Conservation (phyloP, 2,329 filamentous ascomycete species). For the Phoma sp. region DNA sequence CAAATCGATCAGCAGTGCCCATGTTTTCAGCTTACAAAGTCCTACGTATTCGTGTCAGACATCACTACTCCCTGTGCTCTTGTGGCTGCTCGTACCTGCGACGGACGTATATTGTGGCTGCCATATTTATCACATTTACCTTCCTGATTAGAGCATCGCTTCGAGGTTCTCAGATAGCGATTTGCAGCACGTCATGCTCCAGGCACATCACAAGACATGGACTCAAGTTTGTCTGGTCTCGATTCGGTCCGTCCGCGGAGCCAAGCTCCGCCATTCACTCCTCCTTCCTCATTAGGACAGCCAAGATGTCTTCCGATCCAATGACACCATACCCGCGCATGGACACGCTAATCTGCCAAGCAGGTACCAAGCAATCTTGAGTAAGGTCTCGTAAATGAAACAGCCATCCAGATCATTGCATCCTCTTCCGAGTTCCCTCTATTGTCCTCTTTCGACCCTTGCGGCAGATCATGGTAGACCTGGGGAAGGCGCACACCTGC, state of each 20-base stretch:
- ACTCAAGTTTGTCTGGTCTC: slow-evolving; percentile 10
- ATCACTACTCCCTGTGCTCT: no score
- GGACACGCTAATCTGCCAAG: slow-evolving; percentile 15
- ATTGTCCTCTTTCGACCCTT: slow-evolving; percentile 31
- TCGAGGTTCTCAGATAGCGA: slow-evolving; percentile 14
- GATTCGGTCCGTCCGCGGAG: slow-evolving; percentile 20
- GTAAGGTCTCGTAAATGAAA: slow-evolving; percentile 31
- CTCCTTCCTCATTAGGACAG: slow-evolving; percentile 22
- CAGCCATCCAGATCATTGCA: slow-evolving; percentile 26
- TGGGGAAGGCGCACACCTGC: slow-evolving; percentile 30
- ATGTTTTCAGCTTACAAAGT: no score
- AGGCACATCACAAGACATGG: slow-evolving; percentile 21
- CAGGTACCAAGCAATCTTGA: slow-evolving; percentile 27
- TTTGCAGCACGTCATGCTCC: slow-evolving; percentile 18
- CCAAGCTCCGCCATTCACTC: slow-evolving; percentile 24
- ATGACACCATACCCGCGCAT: slow-evolving; percentile 16
- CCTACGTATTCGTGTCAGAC: no score
- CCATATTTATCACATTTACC: slow-evolving; percentile 15
- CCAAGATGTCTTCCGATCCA: slow-evolving; percentile 22
- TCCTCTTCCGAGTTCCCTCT: slow-evolving; percentile 16
- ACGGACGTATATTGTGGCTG: slow-evolving; percentile 16
- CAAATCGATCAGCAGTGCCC: no score
- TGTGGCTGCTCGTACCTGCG: background rate
- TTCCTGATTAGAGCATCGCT: slow-evolving; percentile 28
- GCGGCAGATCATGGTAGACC: slow-evolving; percentile 18